Conservation (phyloP, 2,329 filamentous ascomycete genomes). For the Phialocephala subalpina region DNA sequence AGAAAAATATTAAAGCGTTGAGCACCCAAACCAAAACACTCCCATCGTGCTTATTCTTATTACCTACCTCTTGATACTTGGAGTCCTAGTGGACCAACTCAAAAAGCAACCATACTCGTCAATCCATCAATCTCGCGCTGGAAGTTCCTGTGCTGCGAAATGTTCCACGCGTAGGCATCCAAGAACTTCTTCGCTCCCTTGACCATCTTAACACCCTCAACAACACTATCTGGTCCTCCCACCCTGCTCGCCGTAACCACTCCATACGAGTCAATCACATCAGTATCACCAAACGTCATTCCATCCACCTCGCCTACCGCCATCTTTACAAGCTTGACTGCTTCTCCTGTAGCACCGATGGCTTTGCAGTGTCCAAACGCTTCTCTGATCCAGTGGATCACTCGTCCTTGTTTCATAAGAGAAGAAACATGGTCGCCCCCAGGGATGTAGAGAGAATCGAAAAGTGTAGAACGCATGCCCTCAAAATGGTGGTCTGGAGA, state of each 20-base stretch:
- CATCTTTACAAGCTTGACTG: constrained; percentile 66
- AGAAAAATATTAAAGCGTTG: neutral
- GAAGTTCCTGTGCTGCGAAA: constrained; percentile 78
- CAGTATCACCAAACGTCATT: constrained; percentile 49
- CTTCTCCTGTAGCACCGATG: constrained; percentile 79
- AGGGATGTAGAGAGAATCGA: constrained; percentile 81
- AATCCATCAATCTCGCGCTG: constrained; percentile 77
- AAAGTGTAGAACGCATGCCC: constrained; percentile 81
- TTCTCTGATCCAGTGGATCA: constrained; percentile 79
- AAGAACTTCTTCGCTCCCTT: constrained; percentile 75
- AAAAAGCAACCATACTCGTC: constrained; percentile 73
- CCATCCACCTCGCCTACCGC: constrained; percentile 53
- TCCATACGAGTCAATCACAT: constrained; percentile 74
- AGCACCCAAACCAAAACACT: neutral
- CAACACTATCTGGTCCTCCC: constrained; percentile 55
- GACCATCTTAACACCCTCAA: constrained; percentile 67
- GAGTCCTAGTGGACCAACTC: neutral
- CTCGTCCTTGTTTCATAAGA: constrained; percentile 74
- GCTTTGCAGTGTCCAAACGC: constrained; percentile 84
- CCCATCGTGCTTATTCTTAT: neutral
- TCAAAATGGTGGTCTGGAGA: constrained; percentile 81
- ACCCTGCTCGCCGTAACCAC: constrained; percentile 72
- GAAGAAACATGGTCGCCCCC: constrained; percentile 71
- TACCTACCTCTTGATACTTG: neutral
- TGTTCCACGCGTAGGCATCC: constrained; percentile 72